Evolutionary conservation across 371 early-diverging fungal species (phyloP), one percentile per base, ranked within the genome.

Genomic region (Sporodiniella umbellata): DNA sequence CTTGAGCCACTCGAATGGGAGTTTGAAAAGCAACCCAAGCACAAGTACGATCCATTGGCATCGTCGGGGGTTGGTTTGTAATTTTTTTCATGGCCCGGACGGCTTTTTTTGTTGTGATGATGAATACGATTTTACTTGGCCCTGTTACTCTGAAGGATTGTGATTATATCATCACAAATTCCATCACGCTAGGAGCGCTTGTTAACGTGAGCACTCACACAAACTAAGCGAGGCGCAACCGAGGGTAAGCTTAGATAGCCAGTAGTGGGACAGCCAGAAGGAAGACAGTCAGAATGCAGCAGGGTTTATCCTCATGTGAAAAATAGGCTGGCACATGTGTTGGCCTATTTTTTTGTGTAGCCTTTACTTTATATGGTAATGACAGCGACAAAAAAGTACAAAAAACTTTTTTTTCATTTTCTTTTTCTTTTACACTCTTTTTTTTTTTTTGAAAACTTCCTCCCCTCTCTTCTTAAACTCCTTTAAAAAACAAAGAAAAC

Each of bases 371-470:
- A 63, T 64, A 81, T 69, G 47, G 66, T 70, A 78, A 52, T 64
- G 51, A 72, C 78, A 92, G 45, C 86, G 69, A 24, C 30, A 89
- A 65, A 35, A 71, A 23, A 72, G 60, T 19, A 28, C 23, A 45
- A 45, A 38, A 25, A 22, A 44, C 42, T 43, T 49, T 45, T 28
- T 24, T 46, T 46, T 48, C 37, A 33, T 52, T 45, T 50, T 42
- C 39, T 45, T 54, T 40, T 42, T 33, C 38, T 44, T 54, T 28
- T 28, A n/a, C n/a, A n/a, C n/a, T n/a, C 26, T 54, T 39, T 51
- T 47, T 37, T 35, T 45, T 37, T 28, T 53, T 53, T 35, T 42
- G 30, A n/a, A n/a, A n/a, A n/a, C n/a, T n/a, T n/a, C n/a, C 30
- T 30, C 40, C 51, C 49, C 28, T 48, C 38, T 19, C 33, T 19